These are phyloP conservation scores for Capsella rubella DNA, from an alignment of 441 rosid genomes.

Conservation along the genomic window DNA sequence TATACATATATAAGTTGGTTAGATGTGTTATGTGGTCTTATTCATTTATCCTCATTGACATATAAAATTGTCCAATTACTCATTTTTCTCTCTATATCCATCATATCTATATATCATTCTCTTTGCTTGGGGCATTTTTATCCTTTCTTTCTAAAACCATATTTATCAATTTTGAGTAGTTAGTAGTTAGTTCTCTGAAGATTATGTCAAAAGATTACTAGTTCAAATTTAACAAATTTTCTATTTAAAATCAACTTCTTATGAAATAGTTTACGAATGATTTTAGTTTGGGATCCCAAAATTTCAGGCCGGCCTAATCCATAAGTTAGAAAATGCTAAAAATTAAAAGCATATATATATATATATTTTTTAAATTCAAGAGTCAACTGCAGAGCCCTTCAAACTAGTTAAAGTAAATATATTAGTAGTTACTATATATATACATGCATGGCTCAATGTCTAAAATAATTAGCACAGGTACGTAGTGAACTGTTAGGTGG, in stretches of 20 bases:
- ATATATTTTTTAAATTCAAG: neutral
- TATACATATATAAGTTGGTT: too few relatives aligned
- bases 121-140: neutral
- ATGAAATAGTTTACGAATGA: neutral
- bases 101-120: neutral
- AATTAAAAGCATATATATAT: neutral
- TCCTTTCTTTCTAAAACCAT: too few relatives aligned
- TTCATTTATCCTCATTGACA: neutral
- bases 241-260: too few relatives aligned
- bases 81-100: neutral
- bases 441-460: too few relatives aligned
- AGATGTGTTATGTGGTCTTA: neutral
- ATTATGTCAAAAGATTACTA: neutral
- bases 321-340: neutral
- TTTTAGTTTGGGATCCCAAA: neutral
- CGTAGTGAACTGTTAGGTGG: neutral
- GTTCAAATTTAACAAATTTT: neutral
- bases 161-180: too few relatives aligned
- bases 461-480: too few relatives aligned
- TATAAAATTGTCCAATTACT: neutral
- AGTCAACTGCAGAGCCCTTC: constrained; percentile 4
- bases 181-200: neutral
- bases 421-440: too few relatives aligned
- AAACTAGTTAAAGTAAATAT: neutral
- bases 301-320: neutral